Evolutionary conservation across 169 alveolate genomes (phyloP).

Genomic region (Eimeria necatrix): DNA sequence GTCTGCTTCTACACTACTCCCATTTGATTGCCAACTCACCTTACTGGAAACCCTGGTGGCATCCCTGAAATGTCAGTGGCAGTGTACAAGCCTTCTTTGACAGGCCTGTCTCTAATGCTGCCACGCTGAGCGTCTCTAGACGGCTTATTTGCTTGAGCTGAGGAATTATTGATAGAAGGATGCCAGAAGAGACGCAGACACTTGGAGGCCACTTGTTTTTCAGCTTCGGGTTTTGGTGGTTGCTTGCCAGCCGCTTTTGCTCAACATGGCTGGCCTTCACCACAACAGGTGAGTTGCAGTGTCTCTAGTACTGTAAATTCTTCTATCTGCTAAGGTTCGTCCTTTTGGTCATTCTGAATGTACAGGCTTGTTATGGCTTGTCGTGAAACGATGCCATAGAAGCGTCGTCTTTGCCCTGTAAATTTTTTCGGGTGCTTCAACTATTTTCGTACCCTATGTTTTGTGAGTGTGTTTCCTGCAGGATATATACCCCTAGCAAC

Average conservation of each 20-base stretch:
- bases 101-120: neutral
- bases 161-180: neutral
- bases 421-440: too few relatives aligned
- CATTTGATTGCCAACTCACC: too few relatives aligned
- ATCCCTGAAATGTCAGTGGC: slow-evolving; percentile 46
- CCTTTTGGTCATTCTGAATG: neutral
- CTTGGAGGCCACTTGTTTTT: neutral
- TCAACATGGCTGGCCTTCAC: neutral
- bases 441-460: too few relatives aligned
- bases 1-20: too few relatives aligned
- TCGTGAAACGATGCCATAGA: too few relatives aligned
- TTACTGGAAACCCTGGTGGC: too few relatives aligned
- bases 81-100: neutral
- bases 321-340: neutral
- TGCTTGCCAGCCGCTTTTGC: neutral
- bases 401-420: too few relatives aligned
- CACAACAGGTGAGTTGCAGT: neutral
- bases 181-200: neutral
- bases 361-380: neutral
- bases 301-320: neutral
- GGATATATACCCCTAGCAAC: neutral
- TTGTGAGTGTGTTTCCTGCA: neutral
- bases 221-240: neutral
- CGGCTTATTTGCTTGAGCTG: too few relatives aligned
- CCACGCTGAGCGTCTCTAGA: neutral